Base-by-base conservation (phyloP, 495 filamentous ascomycete species). In the Neurospora pannonica region DNA sequence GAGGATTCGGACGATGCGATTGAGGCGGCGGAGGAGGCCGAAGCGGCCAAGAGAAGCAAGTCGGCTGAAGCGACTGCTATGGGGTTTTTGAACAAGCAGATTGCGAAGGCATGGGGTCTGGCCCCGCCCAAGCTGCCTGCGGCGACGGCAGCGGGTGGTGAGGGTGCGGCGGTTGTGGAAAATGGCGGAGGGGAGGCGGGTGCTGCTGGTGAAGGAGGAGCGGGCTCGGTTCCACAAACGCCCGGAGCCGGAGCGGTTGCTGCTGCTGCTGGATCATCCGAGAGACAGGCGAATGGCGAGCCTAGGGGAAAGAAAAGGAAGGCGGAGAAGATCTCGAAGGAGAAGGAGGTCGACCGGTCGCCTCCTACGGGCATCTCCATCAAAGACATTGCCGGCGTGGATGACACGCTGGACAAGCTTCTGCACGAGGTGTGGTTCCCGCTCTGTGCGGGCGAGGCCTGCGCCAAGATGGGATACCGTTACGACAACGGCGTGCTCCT, bases 401-500 rank as follows among this genome's bases (percentile, higher is more conserved):
- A 97, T 75, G 87, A 91, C 75, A 90, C 97, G 24, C 89, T 95
- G 34, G 85, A 88, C 48, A 85, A 94, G 75, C 86, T 98, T 48
- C 90, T 94, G 69, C 89, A 97, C 76, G 87, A 94, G 67, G 87
- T 98, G 7, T 92, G 94, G 54, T 87, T 95, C 73, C 95, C 96
- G 11, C 89, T 98, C 77, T 81, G 88, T 71, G 86, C 84, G 36
- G 87, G 90, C 0, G 85, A 90, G 73, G 79, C 82, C 37, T 89
- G 81, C 70, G 77, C 81, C 67, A 79, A 89, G 75, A 90, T 90
- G 48, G 88, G 88, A 62, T 89, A 91, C 48, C 90, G 94, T 7
- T 91, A 93, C 43, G 92, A 94, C 67, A 90, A 94, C n/a, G 95
- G 95, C 74, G 92, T 98, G 17, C 85, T 98, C 31, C 84, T 98